Evolutionary conservation across 768 basidiomycete genomes (phyloP).

Genomic region (Russula sp.): DNA sequence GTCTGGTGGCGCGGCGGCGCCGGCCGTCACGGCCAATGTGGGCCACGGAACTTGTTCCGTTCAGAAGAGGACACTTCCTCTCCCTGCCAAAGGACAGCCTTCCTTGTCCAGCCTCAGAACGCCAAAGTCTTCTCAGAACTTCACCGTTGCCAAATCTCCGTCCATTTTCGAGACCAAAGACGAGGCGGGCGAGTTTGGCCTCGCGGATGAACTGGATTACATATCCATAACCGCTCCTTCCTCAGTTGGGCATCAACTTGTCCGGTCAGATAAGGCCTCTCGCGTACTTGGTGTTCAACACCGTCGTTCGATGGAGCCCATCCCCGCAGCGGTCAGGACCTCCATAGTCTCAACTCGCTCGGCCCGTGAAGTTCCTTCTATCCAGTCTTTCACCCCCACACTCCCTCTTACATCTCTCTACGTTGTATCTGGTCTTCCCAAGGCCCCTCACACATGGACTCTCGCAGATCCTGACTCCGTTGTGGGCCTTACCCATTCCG

Average conservation of each 20-base stretch:
- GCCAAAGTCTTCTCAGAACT: not conserved
- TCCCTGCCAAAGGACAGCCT: not conserved
- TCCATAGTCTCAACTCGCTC: conserved; percentile 76
- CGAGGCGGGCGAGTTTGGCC: conserved; percentile 34
- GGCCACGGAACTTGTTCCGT: not conserved
- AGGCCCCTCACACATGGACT: conserved; percentile 87
- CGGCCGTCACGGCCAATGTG: not conserved
- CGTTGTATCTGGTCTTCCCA: conserved; percentile 83
- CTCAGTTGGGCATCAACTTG: conserved; percentile 30
- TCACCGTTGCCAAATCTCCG: not conserved
- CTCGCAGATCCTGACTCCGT: conserved; percentile 81
- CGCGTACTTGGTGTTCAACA: conserved; percentile 72
- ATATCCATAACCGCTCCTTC: conserved; percentile 43
- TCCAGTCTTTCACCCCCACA: conserved; percentile 60
- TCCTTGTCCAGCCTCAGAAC: conserved; percentile 2
- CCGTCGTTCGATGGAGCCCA: conserved; percentile 77
- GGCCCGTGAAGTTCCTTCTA: conserved; percentile 48
- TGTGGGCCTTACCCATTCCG: conserved; percentile 72
- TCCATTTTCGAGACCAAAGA: conserved; percentile 11
- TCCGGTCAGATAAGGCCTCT: conserved; percentile 67
- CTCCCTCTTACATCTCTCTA: conserved; percentile 78
- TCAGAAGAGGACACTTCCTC: not conserved
- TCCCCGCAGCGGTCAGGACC: conserved; percentile 68
- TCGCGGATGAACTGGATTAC: conserved; percentile 72
- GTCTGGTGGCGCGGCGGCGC: not conserved